Percentiles rank a stretch among this genome's conserved stretches.
phyloP scores from a whole-genome alignment of 2,329 filamentous ascomycete species.

The Neonectria sp. region DNA sequence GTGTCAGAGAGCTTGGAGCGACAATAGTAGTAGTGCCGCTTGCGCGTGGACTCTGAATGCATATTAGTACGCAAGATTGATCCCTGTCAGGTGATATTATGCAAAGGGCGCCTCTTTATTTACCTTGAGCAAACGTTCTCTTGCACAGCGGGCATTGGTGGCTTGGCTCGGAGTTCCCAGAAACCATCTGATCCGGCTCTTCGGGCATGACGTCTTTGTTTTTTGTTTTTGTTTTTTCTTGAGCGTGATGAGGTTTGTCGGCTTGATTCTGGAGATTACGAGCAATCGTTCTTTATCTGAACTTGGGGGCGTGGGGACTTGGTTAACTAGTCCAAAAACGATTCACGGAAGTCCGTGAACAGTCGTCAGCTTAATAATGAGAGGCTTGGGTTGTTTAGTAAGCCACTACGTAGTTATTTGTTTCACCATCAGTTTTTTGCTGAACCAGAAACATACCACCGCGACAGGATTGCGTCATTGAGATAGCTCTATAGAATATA shows the following conservation, averaged over 20 bases:
- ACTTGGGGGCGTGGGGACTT: not conserved
- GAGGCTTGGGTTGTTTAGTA: not conserved
- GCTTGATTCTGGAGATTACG: not conserved
- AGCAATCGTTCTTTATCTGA: not conserved
- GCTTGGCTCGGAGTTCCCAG: not conserved
- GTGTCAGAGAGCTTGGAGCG: conserved; percentile 1
- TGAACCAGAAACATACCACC: not conserved
- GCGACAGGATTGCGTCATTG: not conserved
- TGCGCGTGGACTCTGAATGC: not conserved
- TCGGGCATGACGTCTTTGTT: not conserved
- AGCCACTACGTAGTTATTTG: not conserved
- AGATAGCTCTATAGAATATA: not conserved
- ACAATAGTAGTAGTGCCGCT: conserved; percentile 1
- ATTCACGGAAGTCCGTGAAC: conserved; percentile 1
- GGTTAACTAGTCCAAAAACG: not conserved
- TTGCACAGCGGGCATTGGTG: not conserved
- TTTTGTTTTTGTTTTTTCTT: no score
- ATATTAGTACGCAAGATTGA: not conserved
- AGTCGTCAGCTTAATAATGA: not conserved
- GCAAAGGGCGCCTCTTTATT: not conserved
- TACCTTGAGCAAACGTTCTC: not conserved
- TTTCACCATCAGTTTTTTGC: no score
- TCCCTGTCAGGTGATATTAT: not conserved
- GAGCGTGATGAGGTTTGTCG: not conserved
- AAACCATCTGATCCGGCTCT: not conserved